A percentile compares a stretch with the other conserved stretches of the same genome.
Evolutionary conservation across 441 rosid genomes (phyloP).

Genomic region (Melastoma candidum): DNA sequence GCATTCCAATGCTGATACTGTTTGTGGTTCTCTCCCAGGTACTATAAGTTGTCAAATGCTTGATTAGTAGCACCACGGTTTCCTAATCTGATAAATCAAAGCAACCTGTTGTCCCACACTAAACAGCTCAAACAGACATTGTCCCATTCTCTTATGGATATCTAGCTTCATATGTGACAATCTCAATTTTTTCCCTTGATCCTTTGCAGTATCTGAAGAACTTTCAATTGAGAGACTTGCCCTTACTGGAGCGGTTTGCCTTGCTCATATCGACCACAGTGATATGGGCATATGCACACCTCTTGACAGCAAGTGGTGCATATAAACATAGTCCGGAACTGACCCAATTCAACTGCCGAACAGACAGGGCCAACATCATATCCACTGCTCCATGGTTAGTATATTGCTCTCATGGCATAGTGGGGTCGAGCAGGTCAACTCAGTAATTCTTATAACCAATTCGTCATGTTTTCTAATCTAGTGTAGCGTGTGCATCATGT

Average conservation of each 20-base stretch:
- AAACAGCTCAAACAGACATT: too few species aligned
- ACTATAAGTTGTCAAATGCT: background rate
- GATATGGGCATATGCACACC: constrained; percentile 97
- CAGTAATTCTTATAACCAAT: background rate
- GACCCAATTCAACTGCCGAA: constrained; percentile 84
- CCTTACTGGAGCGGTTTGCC: constrained; percentile 83
- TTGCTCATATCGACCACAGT: constrained; percentile 66
- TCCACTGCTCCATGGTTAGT: constrained; percentile 98
- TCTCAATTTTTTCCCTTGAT: background rate
- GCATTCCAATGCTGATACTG: constrained; percentile 85
- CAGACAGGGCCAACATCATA: constrained; percentile 93
- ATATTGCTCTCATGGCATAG: background rate
- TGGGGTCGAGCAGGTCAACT: background rate
- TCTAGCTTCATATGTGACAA: too few species aligned
- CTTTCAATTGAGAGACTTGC: constrained; percentile 54
- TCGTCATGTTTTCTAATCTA: too few species aligned
- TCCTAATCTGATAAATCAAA: too few species aligned
- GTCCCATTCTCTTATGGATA: too few species aligned
- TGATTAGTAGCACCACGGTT: too few species aligned
- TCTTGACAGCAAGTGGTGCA: constrained; percentile 95
- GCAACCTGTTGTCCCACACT: too few species aligned
- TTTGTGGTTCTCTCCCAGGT: constrained; percentile 92
- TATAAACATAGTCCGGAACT: constrained; percentile 76
- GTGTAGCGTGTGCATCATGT: too few species aligned
- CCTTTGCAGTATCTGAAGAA: constrained; percentile 70